Percentiles rank a stretch among this genome's conserved stretches.
Conservation (phyloP, 441 rosid genomes). For the Populus tomentosa region DNA sequence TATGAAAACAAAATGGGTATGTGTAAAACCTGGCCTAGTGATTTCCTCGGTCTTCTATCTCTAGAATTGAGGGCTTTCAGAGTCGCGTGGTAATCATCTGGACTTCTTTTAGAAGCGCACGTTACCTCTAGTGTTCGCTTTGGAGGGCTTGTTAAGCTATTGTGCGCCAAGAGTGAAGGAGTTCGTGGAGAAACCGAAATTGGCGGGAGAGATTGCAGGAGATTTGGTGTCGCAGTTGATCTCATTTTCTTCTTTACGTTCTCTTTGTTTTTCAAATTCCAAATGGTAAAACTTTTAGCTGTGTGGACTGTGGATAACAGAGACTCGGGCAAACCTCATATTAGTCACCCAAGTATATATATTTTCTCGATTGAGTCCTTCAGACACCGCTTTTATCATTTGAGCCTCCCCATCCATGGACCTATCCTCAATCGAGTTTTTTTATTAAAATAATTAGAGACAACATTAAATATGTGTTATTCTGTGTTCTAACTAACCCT, state of each 20-base stretch:
- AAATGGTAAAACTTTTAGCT: not conserved
- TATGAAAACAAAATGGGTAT: not conserved
- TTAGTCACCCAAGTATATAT: not conserved
- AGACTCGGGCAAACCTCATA: not conserved
- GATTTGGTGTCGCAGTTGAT: slow-evolving; percentile 9
- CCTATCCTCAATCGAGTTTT: not conserved
- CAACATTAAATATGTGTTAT: too few relatives aligned
- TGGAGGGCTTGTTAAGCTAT: slow-evolving; percentile 11
- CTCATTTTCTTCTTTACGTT: slow-evolving; percentile 9
- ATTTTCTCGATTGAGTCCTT: not conserved
- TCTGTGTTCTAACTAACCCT: too few relatives aligned
- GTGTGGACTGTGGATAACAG: not conserved
- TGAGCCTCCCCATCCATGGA: too few relatives aligned
- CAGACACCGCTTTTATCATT: too few relatives aligned
- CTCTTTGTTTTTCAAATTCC: not conserved
- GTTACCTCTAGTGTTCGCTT: slow-evolving; percentile 16
- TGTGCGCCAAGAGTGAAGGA: slow-evolving; percentile 14
- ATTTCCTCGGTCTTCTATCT: slow-evolving; percentile 75
- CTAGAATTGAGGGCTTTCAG: slow-evolving; percentile 78
- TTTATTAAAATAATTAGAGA: too few relatives aligned
- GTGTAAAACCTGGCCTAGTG: slow-evolving; percentile 76
- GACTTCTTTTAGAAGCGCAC: slow-evolving; percentile 38
- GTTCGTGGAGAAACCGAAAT: slow-evolving; percentile 12
- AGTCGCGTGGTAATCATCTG: slow-evolving; percentile 82
- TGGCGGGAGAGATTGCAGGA: slow-evolving; percentile 27